Percentiles rank a stretch among this genome's conserved stretches.
phyloP scores from a whole-genome alignment of 495 filamentous ascomycete species.

The Aspergillus cavernicola region DNA sequence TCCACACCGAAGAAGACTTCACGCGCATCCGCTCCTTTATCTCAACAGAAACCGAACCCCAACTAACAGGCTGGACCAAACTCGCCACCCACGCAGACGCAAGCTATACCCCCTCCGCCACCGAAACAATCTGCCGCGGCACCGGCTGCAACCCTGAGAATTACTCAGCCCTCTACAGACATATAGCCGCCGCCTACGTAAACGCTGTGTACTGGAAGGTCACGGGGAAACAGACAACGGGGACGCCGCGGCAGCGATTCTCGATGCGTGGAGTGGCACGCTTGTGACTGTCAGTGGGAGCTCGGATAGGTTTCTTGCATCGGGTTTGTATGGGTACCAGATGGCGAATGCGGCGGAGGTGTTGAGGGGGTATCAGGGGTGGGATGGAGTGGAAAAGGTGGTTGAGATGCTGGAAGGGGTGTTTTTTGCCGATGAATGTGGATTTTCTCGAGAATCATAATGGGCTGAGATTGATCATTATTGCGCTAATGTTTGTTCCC shows the following conservation, averaged over 20 bases:
- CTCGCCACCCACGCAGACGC: constrained; percentile 20
- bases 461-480: constrained; percentile 30
- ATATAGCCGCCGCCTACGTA: constrained; percentile 37
- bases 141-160: constrained; percentile 29
- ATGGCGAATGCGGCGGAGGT: constrained; percentile 46
- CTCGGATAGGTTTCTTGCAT: constrained; percentile 36
- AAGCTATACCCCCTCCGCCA: not conserved
- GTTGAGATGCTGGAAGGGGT: constrained; percentile 28
- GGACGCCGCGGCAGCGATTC: constrained; percentile 28
- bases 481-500: constrained; percentile 31
- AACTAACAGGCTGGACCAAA: constrained; percentile 33
- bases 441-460: constrained; percentile 33
- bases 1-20: constrained; percentile 38
- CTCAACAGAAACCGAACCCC: constrained; percentile 24
- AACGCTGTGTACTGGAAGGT: constrained; percentile 40
- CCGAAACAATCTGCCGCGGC: constrained; percentile 29
- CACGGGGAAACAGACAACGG: constrained; percentile 32
- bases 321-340: constrained; percentile 45
- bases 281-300: constrained; percentile 31
- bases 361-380: constrained; percentile 33
- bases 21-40: constrained; percentile 30
- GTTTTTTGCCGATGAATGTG: constrained; percentile 35
- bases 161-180: constrained; percentile 33
- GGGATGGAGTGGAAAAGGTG: constrained; percentile 21
- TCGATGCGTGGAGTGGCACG: constrained; percentile 38